Evolutionary conservation across 116 monocot genomes (phyloP), one percentile per base, ranked within the genome.

Genomic region (Iris pallida): DNA sequence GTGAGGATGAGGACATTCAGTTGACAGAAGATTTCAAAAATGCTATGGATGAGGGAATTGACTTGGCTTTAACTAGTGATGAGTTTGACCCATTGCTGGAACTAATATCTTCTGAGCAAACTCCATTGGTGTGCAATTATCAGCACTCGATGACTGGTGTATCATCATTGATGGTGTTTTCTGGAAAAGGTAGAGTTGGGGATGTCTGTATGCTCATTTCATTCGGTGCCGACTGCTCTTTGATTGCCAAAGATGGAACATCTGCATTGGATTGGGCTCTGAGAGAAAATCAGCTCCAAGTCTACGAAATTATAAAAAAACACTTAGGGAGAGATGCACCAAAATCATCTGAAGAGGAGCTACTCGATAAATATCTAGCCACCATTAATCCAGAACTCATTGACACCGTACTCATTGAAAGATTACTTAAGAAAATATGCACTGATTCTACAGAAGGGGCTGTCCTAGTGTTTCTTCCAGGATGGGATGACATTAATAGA

Each of bases 401-500:
- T 49, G 98, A 98, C 63, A 77, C 74, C 54, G 70, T 78, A 18
- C 76, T 98, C 48, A 93, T 98, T 52, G 86, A 80, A 16, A 64
- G 80, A 1, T 64, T 98, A 66, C 61, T 98, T 55, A 73, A 68
- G 53, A 93, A 86, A 74, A 84, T 98, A 55, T 93, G 93, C 45
- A 69, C 10, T 6, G 90, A 98, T 80, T 98, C 98, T 55, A 69
- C 76, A 8, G 93, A 88, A 62, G 98, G 98, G 47, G 98, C 98
- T 64, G 75, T 98, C 61, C 71, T 98, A 47, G 80, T 98, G 4
- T 98, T 98, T 76, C 90, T 98, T 79, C 83, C 98, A 4, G 98
- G 98, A 43, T 98, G 98, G 98, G 98, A 93, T 78, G 98, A 93
- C 69, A 98, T 98, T 73, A 88, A 80, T 80, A 81, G 82, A 79